Evolutionary conservation across 2,329 filamentous ascomycete genomes (phyloP).

Genomic region (Helicocarpus griseus): DNA sequence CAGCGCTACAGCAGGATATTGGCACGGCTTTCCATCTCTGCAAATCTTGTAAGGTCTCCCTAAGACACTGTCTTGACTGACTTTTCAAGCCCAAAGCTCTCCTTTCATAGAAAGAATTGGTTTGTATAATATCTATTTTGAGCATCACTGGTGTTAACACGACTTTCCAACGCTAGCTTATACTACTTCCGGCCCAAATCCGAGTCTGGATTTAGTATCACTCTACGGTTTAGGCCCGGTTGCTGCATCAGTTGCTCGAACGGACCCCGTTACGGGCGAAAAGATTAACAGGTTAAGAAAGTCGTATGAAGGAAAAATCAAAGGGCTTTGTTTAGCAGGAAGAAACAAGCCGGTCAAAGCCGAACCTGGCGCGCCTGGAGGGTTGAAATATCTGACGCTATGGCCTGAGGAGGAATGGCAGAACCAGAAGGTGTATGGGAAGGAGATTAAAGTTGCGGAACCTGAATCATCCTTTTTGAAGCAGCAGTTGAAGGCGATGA

Average conservation of each 20-base stretch:
- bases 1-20: slow-evolving; percentile 37
- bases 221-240: slow-evolving; percentile 49
- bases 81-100: slow-evolving; percentile 13
- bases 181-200: slow-evolving; percentile 45
- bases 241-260: slow-evolving; percentile 49
- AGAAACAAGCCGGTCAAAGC: slow-evolving; percentile 40
- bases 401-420: slow-evolving; percentile 44
- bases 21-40: slow-evolving; percentile 39
- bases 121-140: slow-evolving; percentile 21
- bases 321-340: slow-evolving; percentile 36
- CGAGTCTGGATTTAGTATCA: slow-evolving; percentile 48
- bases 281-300: slow-evolving; percentile 55
- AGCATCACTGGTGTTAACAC: slow-evolving; percentile 35
- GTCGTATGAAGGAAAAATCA: slow-evolving; percentile 43
- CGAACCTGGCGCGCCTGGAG: slow-evolving; percentile 29
- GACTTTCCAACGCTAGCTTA: slow-evolving; percentile 30
- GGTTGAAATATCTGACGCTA: slow-evolving; percentile 33
- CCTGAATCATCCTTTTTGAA: slow-evolving; percentile 33
- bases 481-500: slow-evolving; percentile 36
- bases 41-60: slow-evolving; percentile 41
- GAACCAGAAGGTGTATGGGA: slow-evolving; percentile 39
- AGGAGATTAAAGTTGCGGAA: slow-evolving; percentile 35
- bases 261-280: slow-evolving; percentile 52
- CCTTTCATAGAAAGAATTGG: slow-evolving; percentile 7
- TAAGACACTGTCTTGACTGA: slow-evolving; percentile 21